Base-by-base conservation (phyloP, 2,329 filamentous ascomycete genomes). In the Monosporascus sp. region DNA sequence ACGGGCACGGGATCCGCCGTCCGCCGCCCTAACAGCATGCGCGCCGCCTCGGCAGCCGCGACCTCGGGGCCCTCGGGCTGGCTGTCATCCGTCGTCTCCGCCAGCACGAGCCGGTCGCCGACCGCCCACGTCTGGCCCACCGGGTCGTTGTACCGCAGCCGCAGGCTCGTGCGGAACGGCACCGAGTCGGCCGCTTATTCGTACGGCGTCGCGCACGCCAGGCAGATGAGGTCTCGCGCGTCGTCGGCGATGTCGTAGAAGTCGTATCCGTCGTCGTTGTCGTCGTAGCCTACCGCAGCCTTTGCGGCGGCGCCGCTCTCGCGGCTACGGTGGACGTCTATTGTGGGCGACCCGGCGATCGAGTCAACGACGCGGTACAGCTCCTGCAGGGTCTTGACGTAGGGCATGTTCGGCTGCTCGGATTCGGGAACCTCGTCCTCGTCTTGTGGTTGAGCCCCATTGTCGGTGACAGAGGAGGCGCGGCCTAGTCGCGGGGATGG, bases 151-250 rank as follows among this genome's bases (percentile, higher is more conserved):
- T 66, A 63, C 7, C 51, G 49, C 2, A 66, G 55, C 22, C 49
- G 59, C 1, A 66, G 41, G 43, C 57, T 63, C 47, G 56, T 63
- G 43, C 58, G 57, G 45, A 66, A 66, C 1, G 63, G 59, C 8
- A 63, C 48, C 7, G 65, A 65, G 26, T 62, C 61, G 17, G 61
- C 41, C 8, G 61, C 60, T 44, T 63, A 59, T 20, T 49, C 55
- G n/a, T 64, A 65, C 3, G 60, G 54, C 6, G 63, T 64, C n/a
- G 54, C 55, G 48, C 62, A 65, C 2, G 62, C 62, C 3, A 61
- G 62, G 38, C 62, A 64, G 9, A 61, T 60, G 40, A 63, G 54
- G 35, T 64, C 58, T 17, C 60, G 55, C 20, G 63, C 61, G 19
- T 64, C 62, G 44, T 61, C 31, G 31, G 31, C 31, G 11, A 35